Base-by-base conservation (phyloP, 441 rosid genomes). In the Bocquillonia castaneifolia region DNA sequence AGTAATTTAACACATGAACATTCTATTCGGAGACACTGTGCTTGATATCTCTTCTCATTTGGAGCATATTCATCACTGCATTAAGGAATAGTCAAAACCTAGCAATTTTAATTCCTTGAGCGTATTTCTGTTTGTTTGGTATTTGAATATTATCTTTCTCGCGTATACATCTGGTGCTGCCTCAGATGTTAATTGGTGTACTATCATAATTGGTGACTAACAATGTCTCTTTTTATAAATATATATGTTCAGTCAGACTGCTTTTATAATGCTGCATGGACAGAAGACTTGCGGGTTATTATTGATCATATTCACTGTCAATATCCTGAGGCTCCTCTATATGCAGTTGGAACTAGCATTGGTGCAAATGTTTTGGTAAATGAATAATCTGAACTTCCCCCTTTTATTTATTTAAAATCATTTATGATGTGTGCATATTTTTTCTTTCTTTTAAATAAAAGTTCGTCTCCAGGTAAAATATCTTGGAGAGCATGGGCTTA, bases 261-360 rank as follows among this genome's bases (percentile, higher is more conserved):
- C 82, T 82, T 78, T 76, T 84, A 84, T 66, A 82, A 80, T 80
- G 86, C 80, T 73, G 88, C 84, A 45, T 80, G 88, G 88, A 84
- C 88, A 54, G 86, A 82, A 68, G 88, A 84, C 36, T 17, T 82
- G 3, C 67, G 81, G 48, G 57, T 34, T 54, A 78, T 82, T 51
- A 69, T 82, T 64, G 72, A 75, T n/a, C 70, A 75, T 63, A 29
- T 84, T n/a, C 77, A 78, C 54, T 36, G 63, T 51, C 74, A 74
- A 58, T 69, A 80, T 70, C 86, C 84, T 34, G 82, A 78, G 67
- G 77, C 84, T 77, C 84, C 84, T 69, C 47, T 84, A 42, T 82
- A 72, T 63, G 78, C 74, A 36, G 84, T 84, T 70, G 86, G 88
- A 59, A 84, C 88, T 67, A 84, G 88, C 71, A 77, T 84, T 52